phyloP scores from a whole-genome alignment of 2,329 filamentous ascomycete species.

The Daldinia eschscholtzii region DNA sequence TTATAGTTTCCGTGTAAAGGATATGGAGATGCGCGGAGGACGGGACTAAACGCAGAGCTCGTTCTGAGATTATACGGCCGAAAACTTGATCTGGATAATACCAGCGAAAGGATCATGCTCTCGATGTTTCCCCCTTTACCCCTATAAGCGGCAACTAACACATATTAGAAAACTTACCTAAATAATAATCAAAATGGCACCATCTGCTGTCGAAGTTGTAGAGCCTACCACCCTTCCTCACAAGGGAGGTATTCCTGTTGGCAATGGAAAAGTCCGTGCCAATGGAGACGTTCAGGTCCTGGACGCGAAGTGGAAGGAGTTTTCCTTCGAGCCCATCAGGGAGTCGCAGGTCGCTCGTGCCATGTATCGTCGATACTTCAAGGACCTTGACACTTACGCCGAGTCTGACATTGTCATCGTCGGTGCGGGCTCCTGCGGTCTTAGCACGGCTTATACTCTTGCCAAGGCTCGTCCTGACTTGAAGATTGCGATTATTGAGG shows the following conservation, averaged over 20 bases:
- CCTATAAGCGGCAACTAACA: slow-evolving; percentile 55
- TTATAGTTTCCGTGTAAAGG: slow-evolving; percentile 8
- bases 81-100: slow-evolving; percentile 99
- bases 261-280: slow-evolving; percentile 54
- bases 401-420: slow-evolving; percentile 96
- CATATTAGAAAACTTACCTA: slow-evolving; percentile 49
- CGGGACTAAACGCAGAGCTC: slow-evolving; percentile 45
- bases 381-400: slow-evolving; percentile 87
- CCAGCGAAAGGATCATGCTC: slow-evolving; percentile 99
- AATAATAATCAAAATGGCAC: slow-evolving; percentile 74
- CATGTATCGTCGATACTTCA: slow-evolving; percentile 94
- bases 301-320: slow-evolving; percentile 82
- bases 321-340: slow-evolving; percentile 87
- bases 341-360: slow-evolving; percentile 93
- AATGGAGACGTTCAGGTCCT: slow-evolving; percentile 72
- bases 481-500: slow-evolving; percentile 92
- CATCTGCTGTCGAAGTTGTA: slow-evolving; percentile 74
- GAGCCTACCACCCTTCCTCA: slow-evolving; percentile 65
- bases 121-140: slow-evolving; percentile 58
- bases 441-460: slow-evolving; percentile 86
- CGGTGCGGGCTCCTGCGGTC: slow-evolving; percentile 88
- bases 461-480: slow-evolving; percentile 87
- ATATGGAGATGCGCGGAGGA: slow-evolving; percentile 39
- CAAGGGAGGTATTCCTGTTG: slow-evolving; percentile 59
- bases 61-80: slow-evolving; percentile 90